Percentiles rank a stretch among this genome's conserved stretches.
Evolutionary conservation across 305 asterid genomes (phyloP).

Genomic region (Fraxinus floribunda): DNA sequence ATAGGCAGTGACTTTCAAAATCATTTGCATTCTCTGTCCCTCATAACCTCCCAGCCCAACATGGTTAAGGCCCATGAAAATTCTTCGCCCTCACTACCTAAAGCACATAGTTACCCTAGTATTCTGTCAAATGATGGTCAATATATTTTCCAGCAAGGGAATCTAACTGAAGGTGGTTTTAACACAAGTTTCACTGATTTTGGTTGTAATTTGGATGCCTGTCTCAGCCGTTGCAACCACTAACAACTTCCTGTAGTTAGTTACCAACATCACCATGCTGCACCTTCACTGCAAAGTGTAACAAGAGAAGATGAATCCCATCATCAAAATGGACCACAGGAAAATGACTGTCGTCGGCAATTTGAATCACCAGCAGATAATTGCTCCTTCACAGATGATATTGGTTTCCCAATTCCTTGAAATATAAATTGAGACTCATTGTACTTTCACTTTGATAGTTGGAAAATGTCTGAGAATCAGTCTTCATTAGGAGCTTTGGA

Average conservation of each 20-base stretch:
- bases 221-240: conserved; percentile 27
- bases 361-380: conserved; percentile 22
- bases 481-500: conserved; percentile 35
- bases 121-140: conserved; percentile 21
- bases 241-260: conserved; percentile 28
- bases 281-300: conserved; percentile 23
- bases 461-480: conserved; percentile 37
- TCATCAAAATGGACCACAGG: conserved; percentile 24
- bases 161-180: conserved; percentile 30
- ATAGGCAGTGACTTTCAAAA: conserved; percentile 22
- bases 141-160: conserved; percentile 31
- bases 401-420: conserved; percentile 29
- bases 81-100: conserved; percentile 34
- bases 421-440: conserved; percentile 25
- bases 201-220: conserved; percentile 31
- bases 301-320: conserved; percentile 18
- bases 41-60: conserved; percentile 25
- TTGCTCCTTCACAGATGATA: conserved; percentile 20
- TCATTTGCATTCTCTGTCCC: conserved; percentile 26
- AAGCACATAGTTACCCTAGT: conserved; percentile 24
- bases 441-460: conserved; percentile 26
- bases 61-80: conserved; percentile 23
- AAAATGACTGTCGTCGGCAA: conserved; percentile 20
- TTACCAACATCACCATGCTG: conserved; percentile 31
- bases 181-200: conserved; percentile 26